Percentiles rank a stretch among this genome's conserved stretches.
These are phyloP conservation scores for Platismatia glauca DNA, from an alignment of 495 filamentous ascomycete species.

Conservation along the genomic window DNA sequence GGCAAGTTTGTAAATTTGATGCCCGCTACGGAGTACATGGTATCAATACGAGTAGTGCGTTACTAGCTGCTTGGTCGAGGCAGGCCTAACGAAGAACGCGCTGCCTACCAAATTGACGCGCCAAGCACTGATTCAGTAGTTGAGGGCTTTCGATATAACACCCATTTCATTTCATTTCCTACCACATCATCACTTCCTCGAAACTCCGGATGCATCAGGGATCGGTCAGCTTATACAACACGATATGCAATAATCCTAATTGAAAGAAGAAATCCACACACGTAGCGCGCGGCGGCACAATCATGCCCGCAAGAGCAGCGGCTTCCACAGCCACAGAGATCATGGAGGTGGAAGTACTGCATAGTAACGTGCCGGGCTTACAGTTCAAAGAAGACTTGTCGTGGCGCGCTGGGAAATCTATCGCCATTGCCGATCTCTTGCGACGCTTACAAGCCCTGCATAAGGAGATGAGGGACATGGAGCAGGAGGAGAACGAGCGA, in stretches of 20 bases:
- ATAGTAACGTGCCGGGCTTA: conserved; percentile 30
- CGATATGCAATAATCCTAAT: background rate
- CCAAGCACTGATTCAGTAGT: background rate
- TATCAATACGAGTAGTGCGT: background rate
- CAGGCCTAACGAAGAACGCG: background rate
- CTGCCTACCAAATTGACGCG: background rate
- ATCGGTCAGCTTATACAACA: background rate
- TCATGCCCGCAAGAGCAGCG: conserved; percentile 14
- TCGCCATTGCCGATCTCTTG: conserved; percentile 73
- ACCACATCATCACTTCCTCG: background rate
- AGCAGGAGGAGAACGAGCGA: conserved; percentile 78
- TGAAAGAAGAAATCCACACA: background rate
- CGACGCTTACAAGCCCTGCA: conserved; percentile 69
- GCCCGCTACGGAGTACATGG: no score
- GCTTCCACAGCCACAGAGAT: conserved; percentile 10
- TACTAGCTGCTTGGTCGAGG: no score
- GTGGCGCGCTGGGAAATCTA: conserved; percentile 84
- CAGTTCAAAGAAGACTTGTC: conserved; percentile 79
- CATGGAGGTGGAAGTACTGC: conserved; percentile 17
- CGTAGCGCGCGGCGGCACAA: background rate
- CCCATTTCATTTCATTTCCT: background rate
- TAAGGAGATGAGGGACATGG: conserved; percentile 74
- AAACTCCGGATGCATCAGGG: background rate
- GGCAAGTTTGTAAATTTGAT: no score
- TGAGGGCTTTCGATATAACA: background rate